phyloP scores from a whole-genome alignment of 2,329 filamentous ascomycete genomes.

The Trichophyton rubrum region DNA sequence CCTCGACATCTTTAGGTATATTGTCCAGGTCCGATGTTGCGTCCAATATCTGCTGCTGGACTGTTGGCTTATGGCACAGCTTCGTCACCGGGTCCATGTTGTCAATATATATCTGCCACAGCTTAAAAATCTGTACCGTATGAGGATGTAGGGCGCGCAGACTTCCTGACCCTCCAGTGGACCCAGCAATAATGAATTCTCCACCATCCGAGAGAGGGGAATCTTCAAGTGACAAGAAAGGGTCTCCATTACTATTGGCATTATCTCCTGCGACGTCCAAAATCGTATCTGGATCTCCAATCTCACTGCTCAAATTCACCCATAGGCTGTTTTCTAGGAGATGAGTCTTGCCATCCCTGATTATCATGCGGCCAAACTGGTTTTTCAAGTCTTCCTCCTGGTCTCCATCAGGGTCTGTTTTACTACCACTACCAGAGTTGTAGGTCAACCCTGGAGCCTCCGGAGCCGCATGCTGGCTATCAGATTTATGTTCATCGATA shows the following conservation, averaged over 20 bases:
- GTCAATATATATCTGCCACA: conserved; percentile 17
- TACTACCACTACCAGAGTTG: background rate
- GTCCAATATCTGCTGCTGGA: conserved; percentile 35
- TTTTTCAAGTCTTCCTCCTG: background rate
- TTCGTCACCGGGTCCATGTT: conserved; percentile 44
- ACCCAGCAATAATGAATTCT: background rate
- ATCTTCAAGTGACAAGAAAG: background rate
- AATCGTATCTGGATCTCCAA: background rate
- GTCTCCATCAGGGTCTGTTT: background rate
- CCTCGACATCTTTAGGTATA: conserved; percentile 42
- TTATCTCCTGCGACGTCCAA: background rate
- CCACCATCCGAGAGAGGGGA: background rate
- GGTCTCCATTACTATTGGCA: background rate
- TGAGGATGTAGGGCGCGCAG: conserved; percentile 7
- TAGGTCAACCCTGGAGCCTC: background rate
- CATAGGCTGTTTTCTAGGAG: background rate
- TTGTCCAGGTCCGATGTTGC: conserved; percentile 36
- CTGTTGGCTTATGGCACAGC: conserved; percentile 41
- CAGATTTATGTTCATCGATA: background rate
- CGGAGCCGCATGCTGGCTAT: background rate
- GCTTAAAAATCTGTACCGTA: conserved; percentile 7
- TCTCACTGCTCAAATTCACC: background rate
- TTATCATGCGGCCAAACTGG: background rate
- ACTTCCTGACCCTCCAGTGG: background rate
- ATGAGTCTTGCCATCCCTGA: background rate